Evolutionary conservation across 345 rosid species (phyloP), one percentile per base, ranked within the genome.

Genomic region (Laguncularia racemosa): DNA sequence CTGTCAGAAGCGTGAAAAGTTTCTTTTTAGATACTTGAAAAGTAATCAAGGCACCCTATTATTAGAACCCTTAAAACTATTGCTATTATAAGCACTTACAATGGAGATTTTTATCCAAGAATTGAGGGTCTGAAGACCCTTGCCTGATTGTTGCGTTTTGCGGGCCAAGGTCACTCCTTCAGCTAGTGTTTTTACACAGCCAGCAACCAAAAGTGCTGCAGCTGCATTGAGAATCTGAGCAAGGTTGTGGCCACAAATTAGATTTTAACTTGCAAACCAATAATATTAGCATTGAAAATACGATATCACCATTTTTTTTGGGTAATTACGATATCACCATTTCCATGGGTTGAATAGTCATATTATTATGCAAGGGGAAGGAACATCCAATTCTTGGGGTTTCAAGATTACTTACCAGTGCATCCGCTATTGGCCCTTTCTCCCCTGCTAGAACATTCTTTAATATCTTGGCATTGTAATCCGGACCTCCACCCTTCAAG

Each of bases 201-300:
- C 78, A 54, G 86, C 66, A 12, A 95, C 97, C 55, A 84, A 55
- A 13, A 90, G 88, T 51, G 97, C 92, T 13, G 97, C 95, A 16
- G 95, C 99, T 64, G 99, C 91, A 66, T 88, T 90, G n/a, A 95
- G 77, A 69, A 90, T 81, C 99, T 95, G 81, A 55, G 20, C 57
- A 46, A 67, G 50, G 38, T 28, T 53, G 33, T 17, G 11, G 0
- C 8, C 33, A 26, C 48, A 12, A 6, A 0, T 20, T 44, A 53
- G 58, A 38, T 62, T 47, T 12, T 48, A 44, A 58, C 46, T 52
- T 58, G 0, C 53, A 12, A 21, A 45, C 23, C 16, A 16, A 14
- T 16, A 52, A 19, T 12, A 60, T 20, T 17, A 13, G 23, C 6
- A 38, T 50, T 18, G 44, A 26, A 10, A 12, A 12, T 10, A 14